Conservation (phyloP, 306 rosid species). For the Astragalus glycyphyllos region DNA sequence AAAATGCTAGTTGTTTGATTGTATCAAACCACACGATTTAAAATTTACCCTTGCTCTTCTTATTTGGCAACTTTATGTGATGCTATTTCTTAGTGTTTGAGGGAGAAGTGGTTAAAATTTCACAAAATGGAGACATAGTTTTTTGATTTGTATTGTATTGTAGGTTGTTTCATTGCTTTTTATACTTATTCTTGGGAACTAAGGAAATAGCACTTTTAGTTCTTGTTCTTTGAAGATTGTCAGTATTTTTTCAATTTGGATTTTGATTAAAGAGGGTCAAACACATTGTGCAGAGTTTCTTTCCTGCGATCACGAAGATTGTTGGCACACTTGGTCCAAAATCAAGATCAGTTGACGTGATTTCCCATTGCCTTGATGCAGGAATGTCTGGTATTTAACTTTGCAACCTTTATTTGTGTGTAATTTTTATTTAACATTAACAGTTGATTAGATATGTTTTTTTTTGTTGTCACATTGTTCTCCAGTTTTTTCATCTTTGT, state of each 20-base stretch:
- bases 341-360: slow-evolving; percentile 68
- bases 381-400: slow-evolving; percentile 79
- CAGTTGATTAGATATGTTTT: background rate
- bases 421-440: slow-evolving; percentile 1
- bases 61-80: background rate
- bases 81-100: background rate
- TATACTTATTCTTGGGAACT: background rate
- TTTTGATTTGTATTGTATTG: background rate
- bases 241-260: slow-evolving; percentile 15
- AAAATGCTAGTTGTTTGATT: background rate
- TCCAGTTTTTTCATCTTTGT: slow-evolving; percentile 17
- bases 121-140: background rate
- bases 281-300: slow-evolving; percentile 61
- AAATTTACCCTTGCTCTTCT: background rate
- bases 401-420: slow-evolving; percentile 7
- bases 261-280: slow-evolving; percentile 35
- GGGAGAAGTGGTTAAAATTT: no score
- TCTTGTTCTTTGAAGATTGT: slow-evolving; percentile 9
- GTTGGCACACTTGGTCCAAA: slow-evolving; percentile 88
- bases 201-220: background rate
- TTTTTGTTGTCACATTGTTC: background rate
- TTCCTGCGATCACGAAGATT: slow-evolving; percentile 81
- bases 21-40: background rate
- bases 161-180: background rate
- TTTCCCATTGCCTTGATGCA: slow-evolving; percentile 70